A percentile compares a stretch with the other conserved stretches of the same genome.
These are phyloP conservation scores for Boletus fagicola DNA, from an alignment of 768 basidiomycete species.

Conservation along the genomic window DNA sequence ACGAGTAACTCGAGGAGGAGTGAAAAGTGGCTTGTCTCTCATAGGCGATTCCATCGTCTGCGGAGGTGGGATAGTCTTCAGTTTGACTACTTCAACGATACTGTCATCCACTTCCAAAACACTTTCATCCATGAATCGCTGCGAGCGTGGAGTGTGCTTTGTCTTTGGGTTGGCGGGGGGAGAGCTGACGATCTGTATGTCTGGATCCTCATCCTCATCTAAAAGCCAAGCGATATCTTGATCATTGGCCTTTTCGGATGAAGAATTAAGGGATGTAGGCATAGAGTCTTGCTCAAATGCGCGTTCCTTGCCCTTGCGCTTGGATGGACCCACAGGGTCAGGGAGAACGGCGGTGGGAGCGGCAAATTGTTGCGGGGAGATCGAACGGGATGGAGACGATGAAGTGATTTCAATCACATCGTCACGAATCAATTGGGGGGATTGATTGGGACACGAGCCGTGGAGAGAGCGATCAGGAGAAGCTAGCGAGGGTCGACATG, in stretches of 20 bases:
- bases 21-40: slow-evolving; percentile 35
- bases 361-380: slow-evolving; percentile 10
- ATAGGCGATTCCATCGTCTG: slow-evolving; percentile 7
- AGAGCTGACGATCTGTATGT: slow-evolving; percentile 52
- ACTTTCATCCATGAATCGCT: slow-evolving; percentile 21
- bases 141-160: slow-evolving; percentile 4
- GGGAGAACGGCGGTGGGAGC: neutral
- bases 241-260: slow-evolving; percentile 13
- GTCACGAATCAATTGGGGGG: slow-evolving; percentile 24
- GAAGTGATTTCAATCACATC: slow-evolving; percentile 36
- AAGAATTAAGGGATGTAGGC: neutral
- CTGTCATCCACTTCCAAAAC: slow-evolving; percentile 9
- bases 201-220: slow-evolving; percentile 60
- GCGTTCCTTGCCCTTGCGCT: slow-evolving; percentile 16
- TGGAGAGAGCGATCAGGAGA: slow-evolving; percentile 15
- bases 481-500: slow-evolving; percentile 10
- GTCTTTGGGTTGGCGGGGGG: slow-evolving; percentile 37
- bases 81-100: slow-evolving; percentile 18
- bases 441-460: neutral
- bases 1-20: slow-evolving; percentile 29
- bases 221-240: slow-evolving; percentile 64
- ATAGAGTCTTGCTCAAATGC: neutral
- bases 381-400: slow-evolving; percentile 26
- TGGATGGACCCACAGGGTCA: neutral
- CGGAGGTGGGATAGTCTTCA: slow-evolving; percentile 18